Conservation (phyloP, 2,329 filamentous ascomycete genomes). For the Chaetothyriales sp. region DNA sequence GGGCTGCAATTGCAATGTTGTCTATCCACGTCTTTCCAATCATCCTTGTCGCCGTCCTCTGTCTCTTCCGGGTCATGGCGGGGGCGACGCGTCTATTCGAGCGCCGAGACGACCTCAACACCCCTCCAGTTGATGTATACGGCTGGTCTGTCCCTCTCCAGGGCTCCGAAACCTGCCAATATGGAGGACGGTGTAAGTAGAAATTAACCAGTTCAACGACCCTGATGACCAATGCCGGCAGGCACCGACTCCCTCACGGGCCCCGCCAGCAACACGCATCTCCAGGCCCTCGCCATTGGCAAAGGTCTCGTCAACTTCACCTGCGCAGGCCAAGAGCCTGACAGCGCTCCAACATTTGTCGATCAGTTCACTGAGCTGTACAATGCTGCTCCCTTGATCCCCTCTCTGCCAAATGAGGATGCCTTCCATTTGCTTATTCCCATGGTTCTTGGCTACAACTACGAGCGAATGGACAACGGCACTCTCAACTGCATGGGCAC, state of each 20-base stretch:
- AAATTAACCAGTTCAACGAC: not conserved
- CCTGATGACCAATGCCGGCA: conserved; percentile 2
- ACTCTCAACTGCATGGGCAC: conserved; percentile 14
- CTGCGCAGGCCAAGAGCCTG: conserved; percentile 21
- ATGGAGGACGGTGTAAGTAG: conserved; percentile 6
- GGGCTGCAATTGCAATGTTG: not conserved
- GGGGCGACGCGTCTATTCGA: conserved; percentile 6
- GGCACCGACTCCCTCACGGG: conserved; percentile 19
- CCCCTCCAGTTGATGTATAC: conserved; percentile 7
- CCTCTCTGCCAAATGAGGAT: conserved; percentile 21
- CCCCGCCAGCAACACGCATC: conserved; percentile 20
- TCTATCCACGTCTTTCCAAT: not conserved
- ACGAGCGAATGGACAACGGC: conserved; percentile 11
- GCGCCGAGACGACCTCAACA: conserved; percentile 8
- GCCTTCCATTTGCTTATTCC: conserved; percentile 20
- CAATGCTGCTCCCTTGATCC: conserved; percentile 25
- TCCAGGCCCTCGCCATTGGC: conserved; percentile 34
- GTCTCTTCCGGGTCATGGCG: conserved; percentile 2
- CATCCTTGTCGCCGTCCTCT: conserved; percentile 7
- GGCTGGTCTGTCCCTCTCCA: conserved; percentile 15
- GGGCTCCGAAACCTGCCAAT: conserved; percentile 10
- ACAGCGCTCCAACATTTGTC: conserved; percentile 23
- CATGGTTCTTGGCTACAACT: conserved; percentile 20
- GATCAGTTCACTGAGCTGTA: conserved; percentile 35
- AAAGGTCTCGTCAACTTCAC: conserved; percentile 40